A percentile compares a stretch with the other conserved stretches of the same genome.
Evolutionary conservation across 2,329 filamentous ascomycete species (phyloP).

Genomic region (Amauroascus niger): DNA sequence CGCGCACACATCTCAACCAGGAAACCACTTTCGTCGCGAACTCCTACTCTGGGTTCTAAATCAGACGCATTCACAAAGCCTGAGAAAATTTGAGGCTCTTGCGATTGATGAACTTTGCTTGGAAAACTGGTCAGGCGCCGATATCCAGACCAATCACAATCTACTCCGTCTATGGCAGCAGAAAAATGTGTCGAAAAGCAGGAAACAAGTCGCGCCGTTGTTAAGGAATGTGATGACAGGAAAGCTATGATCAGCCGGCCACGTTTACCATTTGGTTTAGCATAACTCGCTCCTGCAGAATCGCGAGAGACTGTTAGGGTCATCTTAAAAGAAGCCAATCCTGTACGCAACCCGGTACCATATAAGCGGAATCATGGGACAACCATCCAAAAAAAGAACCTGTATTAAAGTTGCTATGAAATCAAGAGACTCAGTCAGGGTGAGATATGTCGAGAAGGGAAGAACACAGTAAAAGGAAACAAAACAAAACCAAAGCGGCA

Average conservation of each 20-base stretch:
- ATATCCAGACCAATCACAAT: constrained; percentile 11
- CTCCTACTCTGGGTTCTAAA: constrained; percentile 43
- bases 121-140: constrained; percentile 23
- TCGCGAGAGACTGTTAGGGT: neutral
- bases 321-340: neutral
- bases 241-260: neutral
- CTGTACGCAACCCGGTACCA: neutral
- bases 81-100: constrained; percentile 39
- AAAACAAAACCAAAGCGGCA: too few species aligned
- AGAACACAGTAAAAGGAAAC: constrained; percentile 3
- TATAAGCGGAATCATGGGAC: neutral
- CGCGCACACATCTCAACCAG: constrained; percentile 39
- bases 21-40: constrained; percentile 42
- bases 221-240: constrained; percentile 38
- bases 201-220: constrained; percentile 55
- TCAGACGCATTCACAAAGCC: constrained; percentile 30
- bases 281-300: neutral
- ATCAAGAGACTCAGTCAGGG: too few species aligned
- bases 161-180: constrained; percentile 49
- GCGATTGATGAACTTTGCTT: constrained; percentile 38
- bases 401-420: neutral
- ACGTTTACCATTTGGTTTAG: neutral
- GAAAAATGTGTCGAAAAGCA: constrained; percentile 47
- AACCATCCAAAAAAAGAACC: neutral
- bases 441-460: too few species aligned